Evolutionary conservation across 108 stramenopile genomes (phyloP), one percentile per base, ranked within the genome.

Genomic region (Fragilaria radians): DNA sequence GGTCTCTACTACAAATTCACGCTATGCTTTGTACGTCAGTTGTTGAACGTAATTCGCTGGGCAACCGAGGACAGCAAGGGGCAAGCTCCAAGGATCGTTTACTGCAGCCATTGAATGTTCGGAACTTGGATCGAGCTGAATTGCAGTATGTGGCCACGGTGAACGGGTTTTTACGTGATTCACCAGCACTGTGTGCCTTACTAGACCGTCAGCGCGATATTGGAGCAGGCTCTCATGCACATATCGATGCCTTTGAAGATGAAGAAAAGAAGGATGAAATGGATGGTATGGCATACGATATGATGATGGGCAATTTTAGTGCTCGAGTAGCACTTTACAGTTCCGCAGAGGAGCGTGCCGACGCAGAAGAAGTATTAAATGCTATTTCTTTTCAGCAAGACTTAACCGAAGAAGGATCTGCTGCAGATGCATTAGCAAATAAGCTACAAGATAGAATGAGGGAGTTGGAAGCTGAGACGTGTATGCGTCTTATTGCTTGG

Each of bases 301-400:
- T 91, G 73, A 85, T 91, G 80, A 88, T 91, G 86, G 89, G 89
- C 0, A 91, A 91, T 58, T 91, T 78, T 67, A 74, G 77, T 31
- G 79, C 76, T 17, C 66, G 85, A 3, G 77, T 91, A 31, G 75
- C 84, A 23, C 64, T 91, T 32, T 91, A 87, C 50, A 66, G 73
- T 28, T 87, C 80, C 17, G 82, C 80, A 29, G 86, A 88, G 33
- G 86, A 91, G 59, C 70, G 71, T 49, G 73, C 72, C 11, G 91
- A 93, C 57, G 91, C 91, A 1, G 91, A 89, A 52, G 81, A 83
- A 52, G 74, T 93, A 5, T 59, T 93, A 59, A 93, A 93, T 58
- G 77, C 74, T 1, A 82, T 73, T 7, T 71, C 85, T 23, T 84
- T 82, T 83, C 62, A 14, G 51, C 21, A 60, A 26, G 63, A 66